A percentile compares a stretch with the other conserved stretches of the same genome.
Conservation (phyloP, 495 filamentous ascomycete genomes). For the Physcia stellaris region DNA sequence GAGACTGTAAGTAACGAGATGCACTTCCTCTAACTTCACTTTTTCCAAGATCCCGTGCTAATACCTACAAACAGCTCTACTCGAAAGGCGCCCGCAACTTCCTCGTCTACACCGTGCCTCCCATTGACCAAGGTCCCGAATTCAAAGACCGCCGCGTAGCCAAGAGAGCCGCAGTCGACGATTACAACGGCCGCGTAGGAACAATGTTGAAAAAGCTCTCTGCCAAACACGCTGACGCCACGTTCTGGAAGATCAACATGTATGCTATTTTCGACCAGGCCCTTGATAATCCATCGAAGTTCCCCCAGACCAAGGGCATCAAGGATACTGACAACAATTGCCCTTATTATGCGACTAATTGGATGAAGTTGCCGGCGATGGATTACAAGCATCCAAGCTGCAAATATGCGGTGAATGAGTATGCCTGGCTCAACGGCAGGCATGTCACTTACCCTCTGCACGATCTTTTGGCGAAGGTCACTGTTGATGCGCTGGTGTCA, state of each 20-base stretch:
- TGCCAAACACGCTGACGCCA: background rate
- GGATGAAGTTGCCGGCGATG: background rate
- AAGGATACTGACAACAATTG: constrained; percentile 1
- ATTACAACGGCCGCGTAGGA: background rate
- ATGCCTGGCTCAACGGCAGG: constrained; percentile 45
- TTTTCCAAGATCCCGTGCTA: background rate
- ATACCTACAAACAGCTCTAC: constrained; percentile 6
- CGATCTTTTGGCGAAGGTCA: constrained; percentile 38
- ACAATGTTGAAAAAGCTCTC: background rate
- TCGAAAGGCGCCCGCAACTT: constrained; percentile 5
- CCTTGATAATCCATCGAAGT: constrained; percentile 1
- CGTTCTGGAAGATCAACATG: background rate
- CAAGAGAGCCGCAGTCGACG: background rate
- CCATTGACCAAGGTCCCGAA: constrained; percentile 1
- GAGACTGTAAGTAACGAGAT: background rate
- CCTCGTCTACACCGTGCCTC: constrained; percentile 3
- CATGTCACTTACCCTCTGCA: constrained; percentile 45
- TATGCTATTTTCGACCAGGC: background rate
- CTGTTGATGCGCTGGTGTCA: no score
- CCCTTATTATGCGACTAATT: background rate
- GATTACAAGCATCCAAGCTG: constrained; percentile 21
- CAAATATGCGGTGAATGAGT: constrained; percentile 36
- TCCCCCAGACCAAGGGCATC: background rate
- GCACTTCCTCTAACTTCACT: background rate
- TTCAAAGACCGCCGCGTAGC: background rate